Evolutionary conservation across 2,329 filamentous ascomycete species (phyloP).

Genomic region (Ampelomyces quisqualis): DNA sequence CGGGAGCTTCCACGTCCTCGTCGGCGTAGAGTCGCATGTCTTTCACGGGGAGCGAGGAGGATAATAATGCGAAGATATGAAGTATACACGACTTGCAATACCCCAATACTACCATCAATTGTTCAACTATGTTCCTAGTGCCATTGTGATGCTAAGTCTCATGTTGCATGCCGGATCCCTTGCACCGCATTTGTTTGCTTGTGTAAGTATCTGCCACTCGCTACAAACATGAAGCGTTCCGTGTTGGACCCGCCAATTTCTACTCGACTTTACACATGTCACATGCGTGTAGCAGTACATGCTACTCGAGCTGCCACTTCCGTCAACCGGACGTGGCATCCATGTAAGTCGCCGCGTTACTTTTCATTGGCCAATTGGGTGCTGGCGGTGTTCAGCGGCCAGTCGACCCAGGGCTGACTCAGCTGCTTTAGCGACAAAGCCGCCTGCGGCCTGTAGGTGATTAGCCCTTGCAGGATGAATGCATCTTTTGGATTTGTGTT

Average conservation of each 20-base stretch:
- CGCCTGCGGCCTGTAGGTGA: constrained; percentile 8
- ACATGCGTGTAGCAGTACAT: too few species aligned
- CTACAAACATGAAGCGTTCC: neutral
- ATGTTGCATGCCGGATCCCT: neutral
- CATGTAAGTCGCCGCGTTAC: constrained; percentile 3
- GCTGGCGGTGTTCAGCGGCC: constrained; percentile 33
- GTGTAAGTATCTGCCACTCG: neutral
- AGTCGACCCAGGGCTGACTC: constrained; percentile 17
- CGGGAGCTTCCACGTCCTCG: constrained; percentile 23
- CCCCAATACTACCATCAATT: constrained; percentile 29
- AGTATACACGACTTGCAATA: constrained; percentile 39
- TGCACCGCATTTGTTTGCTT: neutral
- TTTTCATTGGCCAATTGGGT: constrained; percentile 25
- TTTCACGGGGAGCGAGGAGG: constrained; percentile 18
- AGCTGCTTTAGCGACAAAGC: too few species aligned
- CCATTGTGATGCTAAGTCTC: neutral
- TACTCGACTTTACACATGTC: too few species aligned
- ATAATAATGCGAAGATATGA: constrained; percentile 42
- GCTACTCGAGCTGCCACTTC: neutral
- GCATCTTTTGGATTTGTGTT: constrained; percentile 18
- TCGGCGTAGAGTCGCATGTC: constrained; percentile 27
- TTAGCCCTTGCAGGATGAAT: constrained; percentile 24
- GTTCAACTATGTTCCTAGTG: constrained; percentile 4
- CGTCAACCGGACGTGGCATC: constrained; percentile 3
- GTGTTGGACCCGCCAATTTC: too few species aligned